Percentiles rank a stretch among this genome's conserved stretches.
These are phyloP conservation scores for Silene noctiflora DNA, from an alignment of 179 eudicot genomes.

Conservation along the genomic window DNA sequence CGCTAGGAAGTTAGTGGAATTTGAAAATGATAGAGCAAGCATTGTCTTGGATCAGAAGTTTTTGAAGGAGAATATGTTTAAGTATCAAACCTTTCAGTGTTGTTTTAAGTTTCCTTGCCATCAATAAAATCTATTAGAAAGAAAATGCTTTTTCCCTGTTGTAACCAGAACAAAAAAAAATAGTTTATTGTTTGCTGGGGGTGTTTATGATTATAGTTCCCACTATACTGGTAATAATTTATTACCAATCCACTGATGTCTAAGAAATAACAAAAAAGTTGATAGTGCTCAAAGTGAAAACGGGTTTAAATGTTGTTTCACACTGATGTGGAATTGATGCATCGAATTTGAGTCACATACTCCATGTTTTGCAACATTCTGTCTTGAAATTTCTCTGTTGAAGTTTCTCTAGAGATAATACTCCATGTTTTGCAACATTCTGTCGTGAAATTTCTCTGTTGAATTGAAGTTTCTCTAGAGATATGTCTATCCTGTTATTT, in stretches of 20 bases:
- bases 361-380: neutral
- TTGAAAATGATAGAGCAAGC: neutral
- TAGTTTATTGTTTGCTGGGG: neutral
- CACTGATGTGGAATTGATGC: neutral
- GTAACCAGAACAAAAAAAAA: neutral
- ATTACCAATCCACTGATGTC: neutral
- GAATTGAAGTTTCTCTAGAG: neutral
- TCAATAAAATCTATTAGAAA: neutral
- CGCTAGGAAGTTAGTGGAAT: neutral
- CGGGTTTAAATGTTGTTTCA: neutral
- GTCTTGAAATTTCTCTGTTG: neutral
- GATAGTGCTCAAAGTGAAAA: constrained; percentile 1
- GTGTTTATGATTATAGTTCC: neutral
- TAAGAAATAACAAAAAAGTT: neutral
- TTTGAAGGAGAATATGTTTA: neutral
- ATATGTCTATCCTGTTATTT: neutral
- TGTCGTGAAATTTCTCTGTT: neutral
- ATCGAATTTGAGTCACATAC: neutral
- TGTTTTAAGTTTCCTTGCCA: neutral
- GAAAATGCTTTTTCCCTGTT: neutral
- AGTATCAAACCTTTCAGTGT: neutral
- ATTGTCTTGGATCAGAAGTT: neutral
- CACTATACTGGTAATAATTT: neutral
- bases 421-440: neutral
- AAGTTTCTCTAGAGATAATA: neutral